phyloP scores from a whole-genome alignment of 148 eudicot genomes.

The Rhododendron ferrugineum region DNA sequence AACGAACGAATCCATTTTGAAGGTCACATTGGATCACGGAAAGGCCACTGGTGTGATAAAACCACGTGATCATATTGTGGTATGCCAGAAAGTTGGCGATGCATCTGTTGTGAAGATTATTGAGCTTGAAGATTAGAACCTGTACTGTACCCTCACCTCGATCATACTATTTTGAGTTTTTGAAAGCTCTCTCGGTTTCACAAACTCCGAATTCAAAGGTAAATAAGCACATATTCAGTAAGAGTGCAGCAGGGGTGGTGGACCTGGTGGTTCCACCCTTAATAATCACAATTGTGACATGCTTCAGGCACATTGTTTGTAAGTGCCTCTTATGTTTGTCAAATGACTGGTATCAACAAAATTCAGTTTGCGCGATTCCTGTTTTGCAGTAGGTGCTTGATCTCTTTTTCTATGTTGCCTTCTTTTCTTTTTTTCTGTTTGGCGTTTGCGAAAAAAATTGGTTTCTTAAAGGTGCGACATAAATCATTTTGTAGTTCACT shows the following conservation, averaged over 20 bases:
- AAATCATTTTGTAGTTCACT: neutral
- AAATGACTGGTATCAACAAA: neutral
- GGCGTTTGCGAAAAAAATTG: neutral
- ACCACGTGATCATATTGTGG: conserved; percentile 75
- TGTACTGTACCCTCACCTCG: neutral
- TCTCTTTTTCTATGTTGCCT: neutral
- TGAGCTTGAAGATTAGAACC: conserved; percentile 71
- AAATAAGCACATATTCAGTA: neutral
- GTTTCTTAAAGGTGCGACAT: neutral
- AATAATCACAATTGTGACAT: neutral
- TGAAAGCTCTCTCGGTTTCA: neutral
- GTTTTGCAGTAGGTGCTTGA: neutral
- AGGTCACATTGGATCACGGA: conserved; percentile 79
- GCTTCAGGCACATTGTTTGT: neutral
- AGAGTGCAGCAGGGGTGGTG: neutral
- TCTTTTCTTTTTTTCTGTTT: neutral
- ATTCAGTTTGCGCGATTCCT: neutral
- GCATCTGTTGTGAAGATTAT: conserved; percentile 86
- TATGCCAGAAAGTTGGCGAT: conserved; percentile 85
- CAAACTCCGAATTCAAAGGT: neutral
- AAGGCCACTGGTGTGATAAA: conserved; percentile 68
- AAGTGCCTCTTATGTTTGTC: neutral
- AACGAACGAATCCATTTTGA: conserved; percentile 70
- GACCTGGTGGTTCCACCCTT: neutral
- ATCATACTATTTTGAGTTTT: neutral